A percentile compares a stretch with the other conserved stretches of the same genome.
These are phyloP conservation scores for Scytalidium sp. DNA, from an alignment of 2,329 filamentous ascomycete species.

Conservation along the genomic window DNA sequence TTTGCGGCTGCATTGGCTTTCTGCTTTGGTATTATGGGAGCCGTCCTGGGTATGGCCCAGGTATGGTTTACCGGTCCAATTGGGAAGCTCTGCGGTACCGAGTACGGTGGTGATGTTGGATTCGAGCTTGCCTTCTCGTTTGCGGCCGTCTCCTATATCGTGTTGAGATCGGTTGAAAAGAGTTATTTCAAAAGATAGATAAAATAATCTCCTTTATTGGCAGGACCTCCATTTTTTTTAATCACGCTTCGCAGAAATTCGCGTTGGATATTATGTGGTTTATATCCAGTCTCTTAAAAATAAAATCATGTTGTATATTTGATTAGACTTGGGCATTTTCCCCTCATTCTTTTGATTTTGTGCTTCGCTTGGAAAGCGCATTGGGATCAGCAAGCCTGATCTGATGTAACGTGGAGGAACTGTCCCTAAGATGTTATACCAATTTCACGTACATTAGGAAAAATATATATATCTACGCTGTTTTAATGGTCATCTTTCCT, in stretches of 20 bases:
- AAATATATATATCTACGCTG: too few species aligned
- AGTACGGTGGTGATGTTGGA: conserved; percentile 52
- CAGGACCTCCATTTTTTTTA: neutral
- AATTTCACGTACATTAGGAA: too few species aligned
- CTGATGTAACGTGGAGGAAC: too few species aligned
- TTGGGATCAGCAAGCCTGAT: too few species aligned
- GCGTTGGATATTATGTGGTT: too few species aligned
- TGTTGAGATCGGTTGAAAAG: conserved; percentile 39
- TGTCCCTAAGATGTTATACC: too few species aligned
- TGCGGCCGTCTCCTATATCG: conserved; percentile 47
- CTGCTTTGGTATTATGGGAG: conserved; percentile 60
- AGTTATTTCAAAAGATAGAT: conserved; percentile 26
- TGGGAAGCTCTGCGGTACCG: conserved; percentile 38
- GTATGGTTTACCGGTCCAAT: conserved; percentile 67
- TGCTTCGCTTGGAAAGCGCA: too few species aligned
- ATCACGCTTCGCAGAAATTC: too few species aligned
- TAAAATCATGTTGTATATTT: too few species aligned
- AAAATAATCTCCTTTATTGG: neutral
- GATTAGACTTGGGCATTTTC: too few species aligned
- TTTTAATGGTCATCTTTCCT: too few species aligned
- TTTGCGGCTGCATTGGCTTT: conserved; percentile 64
- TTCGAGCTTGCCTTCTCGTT: conserved; percentile 67
- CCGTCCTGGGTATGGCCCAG: conserved; percentile 69
- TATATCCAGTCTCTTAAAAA: neutral
- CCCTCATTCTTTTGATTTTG: too few species aligned